Base-by-base conservation (phyloP, 139 green algal species). In the Ulvella scutata region DNA sequence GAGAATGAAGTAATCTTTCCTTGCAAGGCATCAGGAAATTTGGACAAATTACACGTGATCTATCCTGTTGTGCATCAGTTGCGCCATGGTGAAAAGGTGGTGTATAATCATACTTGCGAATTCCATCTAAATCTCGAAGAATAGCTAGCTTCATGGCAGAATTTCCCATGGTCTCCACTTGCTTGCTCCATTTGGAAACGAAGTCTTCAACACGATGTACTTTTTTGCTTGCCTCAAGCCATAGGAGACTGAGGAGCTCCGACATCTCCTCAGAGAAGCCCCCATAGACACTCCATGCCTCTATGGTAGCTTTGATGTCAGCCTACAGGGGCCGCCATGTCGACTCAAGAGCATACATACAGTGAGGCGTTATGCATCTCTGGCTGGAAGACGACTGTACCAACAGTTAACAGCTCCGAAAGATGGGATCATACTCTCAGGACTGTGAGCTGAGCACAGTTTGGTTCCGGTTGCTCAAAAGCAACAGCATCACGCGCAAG, bases 201-300 rank as follows among this genome's bases (percentile, higher is more conserved):
- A 93, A 94, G 80, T 96, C 90, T 61, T 96, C 90, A 2, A 96
- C 81, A 31, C 80, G 74, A 51, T 76, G 79, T 26, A 77, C 76
- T 88, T 88, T 81, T 81, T 88, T 28, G 87, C 82, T 82, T 88
- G 78, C 23, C 28, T 4, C 37, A 33, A 37, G 20, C 33, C 29
- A 40, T 10, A 34, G 4, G 26, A 28, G 31, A 43, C 37, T 23
- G 28, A 26, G 36, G 26, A 72, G 7, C 38, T 38, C 72, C 10
- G 38, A 26, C 38, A 26, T 35, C 73, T 38, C 73, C 17, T 23
- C 17, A 20, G 44, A 28, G 29, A 35, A 72, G 29, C 73, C 35
- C 17, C 73, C 73, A 77, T 72, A 72, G 26, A 43, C 2, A 10
- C 33, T 43, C 62, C 33, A 74, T 74, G 62, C 33, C 39, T 28